Evolutionary conservation across 2,329 filamentous ascomycete genomes (phyloP).

Genomic region (Aspergillus sp.): DNA sequence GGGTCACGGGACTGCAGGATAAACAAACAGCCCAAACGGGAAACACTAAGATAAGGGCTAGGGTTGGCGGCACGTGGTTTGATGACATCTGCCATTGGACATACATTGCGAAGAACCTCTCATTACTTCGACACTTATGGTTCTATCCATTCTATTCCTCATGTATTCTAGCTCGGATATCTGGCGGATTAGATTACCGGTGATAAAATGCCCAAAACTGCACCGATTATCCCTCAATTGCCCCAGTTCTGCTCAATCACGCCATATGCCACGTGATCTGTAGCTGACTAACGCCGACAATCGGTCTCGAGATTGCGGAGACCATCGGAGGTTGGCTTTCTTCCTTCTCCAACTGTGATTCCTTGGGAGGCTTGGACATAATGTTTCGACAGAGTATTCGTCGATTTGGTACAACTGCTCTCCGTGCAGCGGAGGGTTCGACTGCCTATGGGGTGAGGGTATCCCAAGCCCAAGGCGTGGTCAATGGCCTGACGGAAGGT

Average conservation of each 20-base stretch:
- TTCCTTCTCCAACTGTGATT: not conserved
- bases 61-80: conserved; percentile 17
- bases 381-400: conserved; percentile 70
- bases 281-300: conserved; percentile 17
- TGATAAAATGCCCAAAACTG: not conserved
- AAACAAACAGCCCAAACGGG: conserved; percentile 39
- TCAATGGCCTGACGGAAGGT: conserved; percentile 79
- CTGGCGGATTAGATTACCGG: not conserved
- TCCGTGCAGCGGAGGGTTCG: conserved; percentile 48
- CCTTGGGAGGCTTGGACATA: conserved; percentile 15
- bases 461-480: conserved; percentile 73
- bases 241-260: not conserved
- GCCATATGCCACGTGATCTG: conserved; percentile 16
- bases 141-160: too few relatives aligned
- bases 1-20: conserved; percentile 19
- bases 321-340: conserved; percentile 2
- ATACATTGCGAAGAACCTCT: too few relatives aligned
- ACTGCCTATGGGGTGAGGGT: conserved; percentile 65
- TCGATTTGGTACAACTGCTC: conserved; percentile 61
- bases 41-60: conserved; percentile 29
- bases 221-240: not conserved
- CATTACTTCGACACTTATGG: too few relatives aligned
- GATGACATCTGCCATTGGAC: not conserved
- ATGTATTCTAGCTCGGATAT: not conserved
- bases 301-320: conserved; percentile 10